Conservation (phyloP, 305 asterid genomes). For the Rubia peregrina region DNA sequence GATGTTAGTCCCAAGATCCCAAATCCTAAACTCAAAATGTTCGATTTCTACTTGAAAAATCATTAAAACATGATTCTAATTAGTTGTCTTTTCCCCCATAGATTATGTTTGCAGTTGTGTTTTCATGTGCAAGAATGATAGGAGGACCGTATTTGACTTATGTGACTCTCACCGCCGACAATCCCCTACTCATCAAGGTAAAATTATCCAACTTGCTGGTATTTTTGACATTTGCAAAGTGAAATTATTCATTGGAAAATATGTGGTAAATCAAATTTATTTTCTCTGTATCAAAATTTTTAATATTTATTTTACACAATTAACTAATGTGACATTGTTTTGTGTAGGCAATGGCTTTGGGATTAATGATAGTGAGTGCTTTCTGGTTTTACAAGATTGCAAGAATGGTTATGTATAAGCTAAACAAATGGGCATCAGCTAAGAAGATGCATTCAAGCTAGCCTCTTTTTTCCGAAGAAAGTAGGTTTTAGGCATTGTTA, state of each 20-base stretch:
- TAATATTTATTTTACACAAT: too few species aligned
- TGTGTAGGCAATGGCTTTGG: constrained; percentile 67
- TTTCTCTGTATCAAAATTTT: too few species aligned
- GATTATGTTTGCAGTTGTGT: constrained; percentile 58
- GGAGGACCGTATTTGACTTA: constrained; percentile 71
- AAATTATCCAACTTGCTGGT: not conserved
- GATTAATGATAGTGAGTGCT: constrained; percentile 66
- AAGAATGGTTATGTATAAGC: constrained; percentile 59
- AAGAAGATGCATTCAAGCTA: constrained; percentile 23
- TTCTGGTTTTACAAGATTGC: constrained; percentile 85
- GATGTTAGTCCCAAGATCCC: constrained; percentile 40
- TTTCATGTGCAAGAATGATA: constrained; percentile 72
- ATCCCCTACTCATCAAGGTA: constrained; percentile 80
- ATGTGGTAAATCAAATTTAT: not conserved
- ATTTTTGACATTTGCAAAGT: too few species aligned
- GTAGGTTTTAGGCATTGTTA: not conserved
- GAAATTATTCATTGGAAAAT: not conserved
- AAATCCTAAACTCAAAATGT: not conserved
- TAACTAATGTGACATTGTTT: not conserved
- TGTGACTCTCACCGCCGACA: constrained; percentile 51
- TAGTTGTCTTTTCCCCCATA: constrained; percentile 14
- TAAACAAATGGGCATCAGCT: constrained; percentile 34
- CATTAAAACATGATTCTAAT: not conserved
- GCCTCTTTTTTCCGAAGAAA: not conserved
- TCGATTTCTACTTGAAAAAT: not conserved